phyloP scores from a whole-genome alignment of 2,329 filamentous ascomycete genomes.

The Cladophialophora yegresii region DNA sequence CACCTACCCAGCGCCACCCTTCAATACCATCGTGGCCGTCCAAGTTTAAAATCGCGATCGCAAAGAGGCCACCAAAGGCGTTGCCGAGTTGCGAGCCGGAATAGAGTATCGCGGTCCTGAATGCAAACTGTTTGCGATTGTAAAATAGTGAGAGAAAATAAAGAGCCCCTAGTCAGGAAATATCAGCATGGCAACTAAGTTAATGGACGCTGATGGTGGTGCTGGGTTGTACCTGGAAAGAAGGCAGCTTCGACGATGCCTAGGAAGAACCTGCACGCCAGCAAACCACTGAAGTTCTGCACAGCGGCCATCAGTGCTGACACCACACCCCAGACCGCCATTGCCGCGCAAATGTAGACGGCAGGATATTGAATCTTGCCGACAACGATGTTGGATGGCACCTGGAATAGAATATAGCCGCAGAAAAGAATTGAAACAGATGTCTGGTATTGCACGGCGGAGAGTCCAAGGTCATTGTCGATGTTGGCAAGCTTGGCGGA shows the following conservation, averaged over 20 bases:
- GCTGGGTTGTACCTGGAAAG: constrained; percentile 44
- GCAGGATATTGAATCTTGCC: constrained; percentile 56
- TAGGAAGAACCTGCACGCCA: constrained; percentile 60
- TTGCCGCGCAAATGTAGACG: constrained; percentile 56
- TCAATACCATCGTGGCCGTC: constrained; percentile 57
- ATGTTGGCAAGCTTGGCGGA: constrained; percentile 57
- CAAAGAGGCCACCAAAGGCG: constrained; percentile 62
- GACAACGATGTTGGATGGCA: constrained; percentile 54
- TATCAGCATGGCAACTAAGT: neutral
- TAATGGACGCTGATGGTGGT: neutral
- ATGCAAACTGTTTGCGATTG: constrained; percentile 51
- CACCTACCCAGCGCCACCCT: constrained; percentile 58
- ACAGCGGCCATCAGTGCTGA: constrained; percentile 60
- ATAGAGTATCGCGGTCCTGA: constrained; percentile 59
- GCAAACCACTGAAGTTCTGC: constrained; percentile 57
- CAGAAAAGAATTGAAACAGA: constrained; percentile 53
- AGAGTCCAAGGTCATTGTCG: constrained; percentile 46
- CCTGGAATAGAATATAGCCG: constrained; percentile 62
- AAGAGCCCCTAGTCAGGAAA: constrained; percentile 39
- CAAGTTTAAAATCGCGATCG: constrained; percentile 61
- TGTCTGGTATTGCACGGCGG: constrained; percentile 41
- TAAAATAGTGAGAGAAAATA: constrained; percentile 49
- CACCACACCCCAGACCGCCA: constrained; percentile 63
- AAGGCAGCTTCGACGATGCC: constrained; percentile 66
- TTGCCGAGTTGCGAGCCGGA: constrained; percentile 64